Percentiles rank a stretch among this genome's conserved stretches.
phyloP scores from a whole-genome alignment of 2,329 filamentous ascomycete species.

The Zasmidium angulare region DNA sequence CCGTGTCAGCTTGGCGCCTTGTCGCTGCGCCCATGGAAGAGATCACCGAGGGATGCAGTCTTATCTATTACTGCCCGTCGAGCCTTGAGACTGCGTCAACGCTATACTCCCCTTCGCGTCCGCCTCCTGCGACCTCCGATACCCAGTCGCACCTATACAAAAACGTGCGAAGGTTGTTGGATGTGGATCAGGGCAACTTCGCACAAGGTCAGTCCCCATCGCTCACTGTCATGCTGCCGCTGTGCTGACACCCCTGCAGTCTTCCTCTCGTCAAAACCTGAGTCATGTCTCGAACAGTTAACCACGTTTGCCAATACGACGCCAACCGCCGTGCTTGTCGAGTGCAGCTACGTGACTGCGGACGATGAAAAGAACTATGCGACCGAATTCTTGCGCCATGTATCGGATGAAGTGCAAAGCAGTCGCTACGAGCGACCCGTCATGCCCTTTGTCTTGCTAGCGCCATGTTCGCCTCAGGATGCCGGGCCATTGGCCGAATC shows the following conservation, averaged over 20 bases:
- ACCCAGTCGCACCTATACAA: conserved; percentile 14
- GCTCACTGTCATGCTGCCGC: neutral
- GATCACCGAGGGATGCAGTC: conserved; percentile 28
- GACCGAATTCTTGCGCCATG: conserved; percentile 24
- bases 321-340: conserved; percentile 32
- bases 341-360: conserved; percentile 16
- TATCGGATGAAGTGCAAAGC: conserved; percentile 26
- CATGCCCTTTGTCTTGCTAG: conserved; percentile 31
- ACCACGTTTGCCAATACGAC: conserved; percentile 23
- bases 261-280: conserved; percentile 28
- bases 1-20: neutral
- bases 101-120: conserved; percentile 20
- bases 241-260: conserved; percentile 22
- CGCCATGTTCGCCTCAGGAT: conserved; percentile 8
- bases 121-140: conserved; percentile 16
- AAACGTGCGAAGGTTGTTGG: conserved; percentile 32
- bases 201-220: conserved; percentile 27
- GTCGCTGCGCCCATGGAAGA: conserved; percentile 30
- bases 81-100: conserved; percentile 2
- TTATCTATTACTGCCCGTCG: conserved; percentile 33
- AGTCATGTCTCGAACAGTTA: conserved; percentile 28
- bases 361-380: conserved; percentile 13
- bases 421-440: conserved; percentile 29
- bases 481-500: conserved; percentile 13
- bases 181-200: conserved; percentile 34